Evolutionary conservation across 2,329 filamentous ascomycete genomes (phyloP), one percentile per base, ranked within the genome.

Genomic region (Coleophoma crateriformis): DNA sequence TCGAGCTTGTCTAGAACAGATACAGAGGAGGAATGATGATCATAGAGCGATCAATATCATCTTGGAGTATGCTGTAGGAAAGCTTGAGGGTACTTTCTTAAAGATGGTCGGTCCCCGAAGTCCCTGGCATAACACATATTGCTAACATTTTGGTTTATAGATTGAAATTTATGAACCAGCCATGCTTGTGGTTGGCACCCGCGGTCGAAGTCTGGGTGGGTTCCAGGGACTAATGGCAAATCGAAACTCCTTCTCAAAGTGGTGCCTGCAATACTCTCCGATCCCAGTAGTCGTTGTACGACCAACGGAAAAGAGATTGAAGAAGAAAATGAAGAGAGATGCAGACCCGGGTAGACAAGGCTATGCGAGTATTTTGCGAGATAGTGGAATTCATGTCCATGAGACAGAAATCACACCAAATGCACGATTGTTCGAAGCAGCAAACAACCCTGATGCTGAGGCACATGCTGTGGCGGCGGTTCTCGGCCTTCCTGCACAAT

Each of bases 251-350:
- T 83, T 88, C 19, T 87, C 83, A 10, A 88, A 88, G 64, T 88
- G 87, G 67, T 88, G 85, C 61, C 71, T 88, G 15, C 85, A 88
- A 61, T 84, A 87, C 62, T 87, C 82, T 0, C 85, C 85, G 1
- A 84, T 89, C 12, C 85, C 85, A 1, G 85, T 88, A 13, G 85
- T 88, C 45, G 85, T 89, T 38, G 85, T 88, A 1, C 78, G 85
- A 5, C 84, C 85, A 17, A 81, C 80, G 8, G 78, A 79, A 15
- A 87, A 87, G 67, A 78, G 85, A 14, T 76, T 85, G 61, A 86
- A 86, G 66, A 87, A 86, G 66, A 87, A 87, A 65, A 75, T 74
- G 57, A 88, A 88, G 67, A 77, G 85, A 47, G 75, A 79, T 45
- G 76, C 79, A 41, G 83, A 88, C 58, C 82, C 84, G 10, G 71